phyloP scores from a whole-genome alignment of 306 rosid genomes.

The Comarum palustre region DNA sequence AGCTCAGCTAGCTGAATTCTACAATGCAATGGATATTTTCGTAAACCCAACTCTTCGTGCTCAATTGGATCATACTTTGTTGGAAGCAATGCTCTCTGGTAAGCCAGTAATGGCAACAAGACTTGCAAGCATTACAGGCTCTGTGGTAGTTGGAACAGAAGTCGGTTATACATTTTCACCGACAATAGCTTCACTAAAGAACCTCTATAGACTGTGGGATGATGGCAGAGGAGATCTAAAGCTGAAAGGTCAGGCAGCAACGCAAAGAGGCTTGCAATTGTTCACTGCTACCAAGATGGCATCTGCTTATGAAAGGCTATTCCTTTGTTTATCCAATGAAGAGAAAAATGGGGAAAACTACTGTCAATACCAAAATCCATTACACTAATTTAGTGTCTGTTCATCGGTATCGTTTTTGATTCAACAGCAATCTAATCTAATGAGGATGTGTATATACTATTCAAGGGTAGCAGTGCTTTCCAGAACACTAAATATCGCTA shows the following conservation, averaged over 20 bases:
- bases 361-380: conserved; percentile 40
- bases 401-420: background rate
- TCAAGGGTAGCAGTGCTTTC: background rate
- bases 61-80: conserved; percentile 56
- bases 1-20: conserved; percentile 52
- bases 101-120: conserved; percentile 66
- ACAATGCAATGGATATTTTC: conserved; percentile 57
- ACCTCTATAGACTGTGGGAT: conserved; percentile 32
- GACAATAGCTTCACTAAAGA: conserved; percentile 49
- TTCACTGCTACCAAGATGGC: conserved; percentile 74
- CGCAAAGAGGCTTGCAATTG: conserved; percentile 56
- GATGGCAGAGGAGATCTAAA: conserved; percentile 44
- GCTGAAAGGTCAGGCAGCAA: conserved; percentile 52
- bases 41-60: conserved; percentile 52
- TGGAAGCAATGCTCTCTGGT: conserved; percentile 60
- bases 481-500: background rate
- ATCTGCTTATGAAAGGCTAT: conserved; percentile 65
- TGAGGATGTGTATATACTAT: background rate
- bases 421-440: background rate
- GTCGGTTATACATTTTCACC: conserved; percentile 73
- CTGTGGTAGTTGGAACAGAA: conserved; percentile 49
- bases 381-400: background rate
- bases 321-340: conserved; percentile 56
- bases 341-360: conserved; percentile 24
- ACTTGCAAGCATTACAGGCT: conserved; percentile 69